A percentile compares a stretch with the other conserved stretches of the same genome.
These are phyloP conservation scores for Volutella citrinella DNA, from an alignment of 2,329 filamentous ascomycete species.

Conservation along the genomic window DNA sequence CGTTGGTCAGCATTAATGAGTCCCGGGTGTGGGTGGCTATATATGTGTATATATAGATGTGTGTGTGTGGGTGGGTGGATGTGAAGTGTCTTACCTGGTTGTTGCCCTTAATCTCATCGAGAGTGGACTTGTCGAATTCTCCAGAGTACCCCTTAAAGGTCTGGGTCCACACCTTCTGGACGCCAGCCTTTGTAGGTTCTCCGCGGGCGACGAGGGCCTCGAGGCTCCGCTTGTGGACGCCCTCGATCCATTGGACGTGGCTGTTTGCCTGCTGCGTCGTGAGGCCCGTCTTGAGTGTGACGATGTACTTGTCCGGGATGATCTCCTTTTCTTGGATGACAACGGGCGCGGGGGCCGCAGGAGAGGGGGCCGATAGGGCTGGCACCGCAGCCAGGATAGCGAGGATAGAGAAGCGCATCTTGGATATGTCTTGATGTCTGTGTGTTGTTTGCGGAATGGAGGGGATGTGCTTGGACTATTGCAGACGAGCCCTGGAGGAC, in stretches of 20 bases:
- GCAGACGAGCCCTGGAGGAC: no score
- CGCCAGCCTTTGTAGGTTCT: conserved; percentile 28
- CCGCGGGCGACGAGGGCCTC: conserved; percentile 31
- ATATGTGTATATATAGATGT: no score
- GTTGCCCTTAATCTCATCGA: conserved; percentile 37
- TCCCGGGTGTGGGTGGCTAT: background rate
- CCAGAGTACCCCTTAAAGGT: conserved; percentile 41
- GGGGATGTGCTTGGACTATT: no score
- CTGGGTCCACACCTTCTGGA: conserved; percentile 30
- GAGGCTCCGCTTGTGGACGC: conserved; percentile 30
- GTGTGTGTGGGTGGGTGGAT: no score
- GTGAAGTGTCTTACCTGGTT: conserved; percentile 33
- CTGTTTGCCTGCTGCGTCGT: conserved; percentile 27
- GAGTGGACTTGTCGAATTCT: conserved; percentile 37
- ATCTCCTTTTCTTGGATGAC: conserved; percentile 15
- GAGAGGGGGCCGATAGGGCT: no score
- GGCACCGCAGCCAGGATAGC: no score
- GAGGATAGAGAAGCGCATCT: no score
- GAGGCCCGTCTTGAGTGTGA: conserved; percentile 41
- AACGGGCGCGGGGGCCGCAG: background rate
- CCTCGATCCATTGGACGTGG: conserved; percentile 32
- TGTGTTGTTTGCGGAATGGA: no score
- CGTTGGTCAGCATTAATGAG: background rate
- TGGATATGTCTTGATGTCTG: no score
- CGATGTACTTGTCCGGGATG: conserved; percentile 41